Evolutionary conservation across 495 filamentous ascomycete species (phyloP).

Genomic region (Astrothelium macrocarpum): DNA sequence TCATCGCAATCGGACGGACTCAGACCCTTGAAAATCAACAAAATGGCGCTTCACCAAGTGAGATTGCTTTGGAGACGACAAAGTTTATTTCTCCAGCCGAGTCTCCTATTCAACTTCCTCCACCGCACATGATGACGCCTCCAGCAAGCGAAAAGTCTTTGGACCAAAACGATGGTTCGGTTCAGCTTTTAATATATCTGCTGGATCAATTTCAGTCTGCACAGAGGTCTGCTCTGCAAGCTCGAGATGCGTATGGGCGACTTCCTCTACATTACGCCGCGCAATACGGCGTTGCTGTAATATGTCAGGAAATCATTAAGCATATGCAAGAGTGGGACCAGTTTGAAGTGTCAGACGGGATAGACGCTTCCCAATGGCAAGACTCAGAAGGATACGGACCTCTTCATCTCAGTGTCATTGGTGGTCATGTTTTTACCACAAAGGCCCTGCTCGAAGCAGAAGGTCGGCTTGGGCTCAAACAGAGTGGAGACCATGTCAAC

Average conservation of each 20-base stretch:
- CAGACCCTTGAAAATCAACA: conserved; percentile 46
- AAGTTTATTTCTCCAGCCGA: conserved; percentile 72
- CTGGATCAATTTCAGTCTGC: conserved; percentile 57
- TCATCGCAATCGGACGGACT: conserved; percentile 78
- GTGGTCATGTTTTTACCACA: conserved; percentile 80
- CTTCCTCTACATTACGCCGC: conserved; percentile 91
- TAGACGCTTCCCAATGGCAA: conserved; percentile 79
- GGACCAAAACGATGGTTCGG: conserved; percentile 60
- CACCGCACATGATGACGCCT: conserved; percentile 39
- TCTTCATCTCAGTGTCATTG: conserved; percentile 83
- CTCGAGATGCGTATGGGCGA: conserved; percentile 69
- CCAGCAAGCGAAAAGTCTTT: conserved; percentile 42
- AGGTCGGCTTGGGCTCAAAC: conserved; percentile 52
- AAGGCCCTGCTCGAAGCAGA: conserved; percentile 69
- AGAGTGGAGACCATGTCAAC: conserved; percentile 50
- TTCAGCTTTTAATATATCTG: conserved; percentile 62
- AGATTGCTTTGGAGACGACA: conserved; percentile 43
- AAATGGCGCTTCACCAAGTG: conserved; percentile 30
- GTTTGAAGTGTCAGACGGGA: conserved; percentile 73
- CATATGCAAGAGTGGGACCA: conserved; percentile 82
- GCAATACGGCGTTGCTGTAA: conserved; percentile 80
- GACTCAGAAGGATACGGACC: conserved; percentile 88
- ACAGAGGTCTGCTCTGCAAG: conserved; percentile 59
- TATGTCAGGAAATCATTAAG: conserved; percentile 79
- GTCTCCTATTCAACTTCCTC: conserved; percentile 51